Evolutionary conservation across 257 asterid species (phyloP).

Genomic region (Voacanga thouarsii): DNA sequence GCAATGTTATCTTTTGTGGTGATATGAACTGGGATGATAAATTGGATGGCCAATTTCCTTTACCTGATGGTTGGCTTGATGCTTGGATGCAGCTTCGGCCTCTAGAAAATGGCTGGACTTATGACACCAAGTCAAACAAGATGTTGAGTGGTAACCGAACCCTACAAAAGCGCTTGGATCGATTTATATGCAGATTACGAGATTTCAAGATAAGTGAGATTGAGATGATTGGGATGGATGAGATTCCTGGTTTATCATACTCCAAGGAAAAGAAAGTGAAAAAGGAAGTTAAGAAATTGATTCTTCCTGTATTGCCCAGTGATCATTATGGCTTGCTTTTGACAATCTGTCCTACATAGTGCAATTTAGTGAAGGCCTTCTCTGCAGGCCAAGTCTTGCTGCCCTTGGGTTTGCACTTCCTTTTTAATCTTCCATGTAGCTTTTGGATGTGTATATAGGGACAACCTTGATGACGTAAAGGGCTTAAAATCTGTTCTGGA

Average conservation of each 20-base stretch:
- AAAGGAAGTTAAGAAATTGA: constrained; percentile 54
- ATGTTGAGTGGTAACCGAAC: constrained; percentile 70
- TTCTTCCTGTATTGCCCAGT: constrained; percentile 89
- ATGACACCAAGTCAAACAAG: constrained; percentile 90
- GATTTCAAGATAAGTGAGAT: constrained; percentile 54
- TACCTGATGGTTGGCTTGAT: constrained; percentile 71
- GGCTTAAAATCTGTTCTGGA: background rate
- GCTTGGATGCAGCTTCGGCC: constrained; percentile 79
- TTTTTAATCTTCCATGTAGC: background rate
- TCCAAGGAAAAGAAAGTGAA: constrained; percentile 69
- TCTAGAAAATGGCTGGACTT: constrained; percentile 74
- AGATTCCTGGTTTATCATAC: constrained; percentile 53
- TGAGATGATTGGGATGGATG: constrained; percentile 83
- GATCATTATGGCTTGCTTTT: constrained; percentile 90
- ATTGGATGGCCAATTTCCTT: constrained; percentile 75
- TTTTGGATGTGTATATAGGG: background rate
- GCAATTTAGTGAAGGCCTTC: background rate
- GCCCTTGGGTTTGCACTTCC: background rate
- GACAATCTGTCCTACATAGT: constrained; percentile 42
- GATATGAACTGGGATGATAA: constrained; percentile 98
- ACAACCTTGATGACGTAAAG: background rate
- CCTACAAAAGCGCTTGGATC: constrained; percentile 75
- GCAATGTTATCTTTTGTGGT: constrained; percentile 80
- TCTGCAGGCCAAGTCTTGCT: background rate
- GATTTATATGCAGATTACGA: constrained; percentile 64